Base-by-base conservation (phyloP, 2,329 filamentous ascomycete genomes). In the Alternaria sp. region DNA sequence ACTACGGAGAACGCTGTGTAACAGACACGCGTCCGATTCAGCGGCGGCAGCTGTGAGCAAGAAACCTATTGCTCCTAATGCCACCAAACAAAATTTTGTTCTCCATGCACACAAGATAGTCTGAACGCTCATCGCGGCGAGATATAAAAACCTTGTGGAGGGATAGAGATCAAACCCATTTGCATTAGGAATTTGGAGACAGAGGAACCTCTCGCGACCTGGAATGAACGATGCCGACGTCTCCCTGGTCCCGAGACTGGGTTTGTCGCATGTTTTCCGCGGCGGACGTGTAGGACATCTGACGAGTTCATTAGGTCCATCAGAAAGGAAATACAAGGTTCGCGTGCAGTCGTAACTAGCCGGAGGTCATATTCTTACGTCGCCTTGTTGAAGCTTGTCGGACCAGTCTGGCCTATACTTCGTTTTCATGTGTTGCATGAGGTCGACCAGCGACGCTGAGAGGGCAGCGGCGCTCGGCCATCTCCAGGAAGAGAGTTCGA, bases 381-480 rank as follows among this genome's bases (percentile, higher is more conserved):
- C 72, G 37, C 68, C 68, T 33, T 61, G 55, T 36, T 66, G 63
- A 56, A 70, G 58, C 53, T 64, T 69, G 50, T 71, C 63, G 21
- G 61, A 63, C 72, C 72, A 75, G 13, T 70, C 66, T 3, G 69
- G 69, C 13, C 59, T 62, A 23, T 66, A 67, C 50, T 72, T 72
- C n/a, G 54, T 62, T 36, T 74, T 75, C 72, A 74, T 74, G 17
- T 71, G 70, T 24, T 64, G 62, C 72, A 77, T 72, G 8, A 75
- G 61, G 33, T 72, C 70, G n/a, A 65, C 62, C 3, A 76, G 61
- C 2, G 69, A 72, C 14, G 69, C 69, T 11, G 68, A 68, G 0
- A 77, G 62, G 1, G 70, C 61, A 7, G 66, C 66, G n/a, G 68
- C 66, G 54, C 73, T 75, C 6, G 71, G 72, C 74, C 74, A 77